Base-by-base conservation (phyloP, 805 yeast species). In the Zygoascus bituminiphila region DNA sequence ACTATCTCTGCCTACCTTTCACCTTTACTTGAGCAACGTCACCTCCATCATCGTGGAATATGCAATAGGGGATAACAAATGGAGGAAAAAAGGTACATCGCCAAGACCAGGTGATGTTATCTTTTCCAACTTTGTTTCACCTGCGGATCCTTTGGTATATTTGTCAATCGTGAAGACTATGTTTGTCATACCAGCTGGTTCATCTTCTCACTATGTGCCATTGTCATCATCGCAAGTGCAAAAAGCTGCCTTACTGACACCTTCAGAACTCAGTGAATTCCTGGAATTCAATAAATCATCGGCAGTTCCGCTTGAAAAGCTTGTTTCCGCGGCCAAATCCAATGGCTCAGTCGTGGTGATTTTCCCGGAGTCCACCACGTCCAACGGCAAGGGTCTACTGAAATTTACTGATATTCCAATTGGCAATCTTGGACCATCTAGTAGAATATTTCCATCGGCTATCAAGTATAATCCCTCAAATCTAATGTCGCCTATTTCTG, bases 341-440 rank as follows among this genome's bases (percentile, higher is more conserved):
- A 60, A 62, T 2, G 69, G 71, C n/a, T 72, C 74, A 38, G 66
- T 71, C 0, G 71, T 79, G 3, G 81, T 74, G 46, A 55, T 84
- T 20, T 78, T 88, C 50, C 72, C 82, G 2, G 97, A 88, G 59
- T 95, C 95, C 0, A 85, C 95, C 0, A 74, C 95, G 0, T 79
- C 95, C 0, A 91, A 89, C 61, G 93, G 94, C 45, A 80, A 81
- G 52, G 80, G 88, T 0, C 60, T 89, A 1, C 70, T 89, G 52
- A 79, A 87, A 2, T 75, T 84, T 48, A 67, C 69, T 31, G 43
- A 50, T 4, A 49, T 60, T 3, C 54, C 57, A 45, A 60, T 68
- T 37, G 51, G 31, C 46, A 42, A 19, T 42, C 53, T 26, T 48
- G 50, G 29, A 47, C 48, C 48, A 7, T 38, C 47, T 12, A 33